Conservation (phyloP, 495 filamentous ascomycete genomes). For the Halenospora varia region DNA sequence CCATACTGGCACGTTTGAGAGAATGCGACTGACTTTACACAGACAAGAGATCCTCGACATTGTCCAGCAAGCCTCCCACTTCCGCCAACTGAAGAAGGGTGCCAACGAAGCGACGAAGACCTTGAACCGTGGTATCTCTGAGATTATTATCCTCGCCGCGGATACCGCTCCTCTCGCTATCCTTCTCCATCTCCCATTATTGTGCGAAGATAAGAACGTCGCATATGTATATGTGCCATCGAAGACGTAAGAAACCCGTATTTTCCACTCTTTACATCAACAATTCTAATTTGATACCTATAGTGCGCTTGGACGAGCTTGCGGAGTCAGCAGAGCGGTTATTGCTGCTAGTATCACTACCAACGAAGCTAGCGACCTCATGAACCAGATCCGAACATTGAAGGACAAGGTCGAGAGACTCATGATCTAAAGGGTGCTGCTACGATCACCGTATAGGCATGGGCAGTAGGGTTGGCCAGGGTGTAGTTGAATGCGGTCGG, state of each 20-base stretch:
- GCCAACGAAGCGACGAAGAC: constrained; percentile 80
- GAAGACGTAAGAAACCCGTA: constrained; percentile 33
- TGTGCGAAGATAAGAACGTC: constrained; percentile 72
- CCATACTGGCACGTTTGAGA: too few relatives aligned
- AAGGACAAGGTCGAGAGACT: constrained; percentile 96
- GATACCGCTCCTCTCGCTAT: constrained; percentile 86
- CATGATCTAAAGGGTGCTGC: constrained; percentile 89
- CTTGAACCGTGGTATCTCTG: constrained; percentile 81
- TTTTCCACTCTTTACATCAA: not conserved
- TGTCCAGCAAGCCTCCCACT: constrained; percentile 81
- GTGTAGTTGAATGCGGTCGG: not conserved
- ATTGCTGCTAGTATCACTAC: constrained; percentile 86
- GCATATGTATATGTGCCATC: constrained; percentile 68
- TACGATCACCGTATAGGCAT: not conserved
- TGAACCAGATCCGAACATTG: constrained; percentile 74
- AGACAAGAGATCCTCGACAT: constrained; percentile 75
- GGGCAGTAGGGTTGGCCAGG: constrained; percentile 2
- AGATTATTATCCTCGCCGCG: constrained; percentile 84
- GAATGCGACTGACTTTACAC: constrained; percentile 29
- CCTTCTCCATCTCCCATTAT: constrained; percentile 84
- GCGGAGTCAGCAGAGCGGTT: constrained; percentile 81
- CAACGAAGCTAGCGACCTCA: constrained; percentile 88
- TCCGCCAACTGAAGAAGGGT: constrained; percentile 86
- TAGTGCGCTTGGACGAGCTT: constrained; percentile 70
- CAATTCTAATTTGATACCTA: not conserved